Evolutionary conservation across 164 flowering plant species (phyloP).

Genomic region (Brasenia schreberi): DNA sequence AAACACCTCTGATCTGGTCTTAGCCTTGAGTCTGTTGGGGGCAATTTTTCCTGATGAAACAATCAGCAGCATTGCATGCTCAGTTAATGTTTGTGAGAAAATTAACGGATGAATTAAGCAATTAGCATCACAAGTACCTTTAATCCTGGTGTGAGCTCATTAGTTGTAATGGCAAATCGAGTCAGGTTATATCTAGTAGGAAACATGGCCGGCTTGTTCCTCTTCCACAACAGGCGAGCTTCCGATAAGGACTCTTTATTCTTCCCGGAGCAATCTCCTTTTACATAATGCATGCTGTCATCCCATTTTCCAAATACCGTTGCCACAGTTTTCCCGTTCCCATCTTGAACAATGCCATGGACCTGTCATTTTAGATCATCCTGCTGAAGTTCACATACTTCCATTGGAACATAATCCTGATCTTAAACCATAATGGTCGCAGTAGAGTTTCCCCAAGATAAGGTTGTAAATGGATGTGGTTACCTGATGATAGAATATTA

Average conservation of each 20-base stretch:
- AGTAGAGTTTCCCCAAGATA: slow-evolving; percentile 37
- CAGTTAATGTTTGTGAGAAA: slow-evolving; percentile 21
- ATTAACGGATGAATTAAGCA: neutral
- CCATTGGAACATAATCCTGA: neutral
- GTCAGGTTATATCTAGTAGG: slow-evolving; percentile 67
- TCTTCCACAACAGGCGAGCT: slow-evolving; percentile 53
- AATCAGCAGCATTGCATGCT: slow-evolving; percentile 30
- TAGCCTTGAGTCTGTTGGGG: slow-evolving; percentile 49
- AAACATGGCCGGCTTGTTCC: slow-evolving; percentile 39
- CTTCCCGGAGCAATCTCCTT: slow-evolving; percentile 63
- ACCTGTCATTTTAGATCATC: slow-evolving; percentile 37
- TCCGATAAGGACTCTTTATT: slow-evolving; percentile 42
- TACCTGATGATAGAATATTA: slow-evolving; percentile 21
- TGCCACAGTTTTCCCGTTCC: slow-evolving; percentile 67
- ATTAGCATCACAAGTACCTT: slow-evolving; percentile 30
- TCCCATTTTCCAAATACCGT: slow-evolving; percentile 97
- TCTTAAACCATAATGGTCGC: slow-evolving; percentile 32
- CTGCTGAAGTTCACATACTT: neutral
- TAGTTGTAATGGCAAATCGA: slow-evolving; percentile 58
- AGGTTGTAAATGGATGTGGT: slow-evolving; percentile 48
- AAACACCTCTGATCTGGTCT: slow-evolving; percentile 52
- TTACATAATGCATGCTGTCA: slow-evolving; percentile 81
- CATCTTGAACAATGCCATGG: slow-evolving; percentile 84
- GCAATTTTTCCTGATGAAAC: slow-evolving; percentile 32
- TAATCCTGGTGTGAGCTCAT: slow-evolving; percentile 64